phyloP scores from a whole-genome alignment of 2,329 filamentous ascomycete species.

The Pestalotiopsis sp. region DNA sequence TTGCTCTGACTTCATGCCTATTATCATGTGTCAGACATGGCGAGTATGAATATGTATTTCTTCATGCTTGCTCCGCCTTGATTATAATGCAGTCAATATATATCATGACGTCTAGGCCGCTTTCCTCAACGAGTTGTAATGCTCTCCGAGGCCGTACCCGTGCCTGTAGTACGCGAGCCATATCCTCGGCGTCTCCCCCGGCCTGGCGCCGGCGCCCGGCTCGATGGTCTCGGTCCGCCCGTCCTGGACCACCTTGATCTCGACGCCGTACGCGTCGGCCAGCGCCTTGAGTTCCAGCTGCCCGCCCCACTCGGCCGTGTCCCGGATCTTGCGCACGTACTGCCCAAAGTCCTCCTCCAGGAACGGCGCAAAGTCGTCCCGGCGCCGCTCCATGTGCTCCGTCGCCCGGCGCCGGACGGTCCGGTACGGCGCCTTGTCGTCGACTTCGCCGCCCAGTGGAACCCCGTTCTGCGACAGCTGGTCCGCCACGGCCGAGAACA shows the following conservation, averaged over 20 bases:
- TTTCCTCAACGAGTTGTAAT: constrained; percentile 86
- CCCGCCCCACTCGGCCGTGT: constrained; percentile 95
- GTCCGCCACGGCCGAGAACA: constrained; percentile 89
- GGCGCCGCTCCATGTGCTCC: constrained; percentile 71
- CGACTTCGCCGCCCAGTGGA: constrained; percentile 27
- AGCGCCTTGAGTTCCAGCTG: constrained; percentile 87
- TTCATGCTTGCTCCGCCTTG: neutral
- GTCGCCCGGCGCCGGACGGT: constrained; percentile 71
- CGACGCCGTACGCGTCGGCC: constrained; percentile 75
- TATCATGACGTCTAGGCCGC: constrained; percentile 53
- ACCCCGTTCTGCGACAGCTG: constrained; percentile 64
- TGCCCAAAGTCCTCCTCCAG: constrained; percentile 75
- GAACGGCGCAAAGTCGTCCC: constrained; percentile 83
- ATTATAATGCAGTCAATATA: neutral
- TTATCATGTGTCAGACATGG: too few species aligned
- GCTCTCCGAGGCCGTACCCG: constrained; percentile 90
- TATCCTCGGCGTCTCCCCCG: constrained; percentile 55
- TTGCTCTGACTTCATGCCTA: too few species aligned
- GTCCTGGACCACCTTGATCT: constrained; percentile 84
- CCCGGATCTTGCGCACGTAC: constrained; percentile 75
- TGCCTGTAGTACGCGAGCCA: constrained; percentile 97
- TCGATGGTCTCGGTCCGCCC: constrained; percentile 77
- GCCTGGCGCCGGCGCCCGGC: constrained; percentile 39
- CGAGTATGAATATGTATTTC: too few species aligned
- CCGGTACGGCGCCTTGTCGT: constrained; percentile 54